phyloP scores from a whole-genome alignment of 345 rosid genomes.

The Lepidium sativum region DNA sequence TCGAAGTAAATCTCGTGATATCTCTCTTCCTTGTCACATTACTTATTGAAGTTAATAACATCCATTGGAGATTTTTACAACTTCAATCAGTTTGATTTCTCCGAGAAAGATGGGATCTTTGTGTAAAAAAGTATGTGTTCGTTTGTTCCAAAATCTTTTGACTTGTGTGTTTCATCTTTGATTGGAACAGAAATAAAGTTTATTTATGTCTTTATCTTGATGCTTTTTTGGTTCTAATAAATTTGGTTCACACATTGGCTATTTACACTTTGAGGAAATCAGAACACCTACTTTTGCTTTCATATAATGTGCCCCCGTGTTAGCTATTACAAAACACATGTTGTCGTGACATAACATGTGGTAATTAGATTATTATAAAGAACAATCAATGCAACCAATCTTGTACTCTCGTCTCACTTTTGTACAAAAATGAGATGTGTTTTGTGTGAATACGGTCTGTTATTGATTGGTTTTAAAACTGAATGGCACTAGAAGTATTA shows the following conservation, averaged over 20 bases:
- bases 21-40: not conserved
- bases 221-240: not conserved
- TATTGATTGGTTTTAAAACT: too few relatives aligned
- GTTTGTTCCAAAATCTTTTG: not conserved
- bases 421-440: not conserved
- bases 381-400: not conserved
- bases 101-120: too few relatives aligned
- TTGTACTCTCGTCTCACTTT: not conserved
- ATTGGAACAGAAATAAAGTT: not conserved
- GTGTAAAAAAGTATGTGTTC: too few relatives aligned
- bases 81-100: too few relatives aligned
- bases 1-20: conserved; percentile 44
- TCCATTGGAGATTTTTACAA: not conserved
- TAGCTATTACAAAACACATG: conserved; percentile 12
- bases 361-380: not conserved
- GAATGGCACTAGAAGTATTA: too few relatives aligned
- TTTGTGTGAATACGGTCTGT: too few relatives aligned
- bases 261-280: not conserved
- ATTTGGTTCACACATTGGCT: not conserved
- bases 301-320: conserved; percentile 13
- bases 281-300: conserved; percentile 3
- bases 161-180: conserved; percentile 7
- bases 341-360: too few relatives aligned
- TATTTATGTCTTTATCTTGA: not conserved
- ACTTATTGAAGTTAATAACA: not conserved